phyloP scores from a whole-genome alignment of 345 rosid species.

The Lepidium africanum region DNA sequence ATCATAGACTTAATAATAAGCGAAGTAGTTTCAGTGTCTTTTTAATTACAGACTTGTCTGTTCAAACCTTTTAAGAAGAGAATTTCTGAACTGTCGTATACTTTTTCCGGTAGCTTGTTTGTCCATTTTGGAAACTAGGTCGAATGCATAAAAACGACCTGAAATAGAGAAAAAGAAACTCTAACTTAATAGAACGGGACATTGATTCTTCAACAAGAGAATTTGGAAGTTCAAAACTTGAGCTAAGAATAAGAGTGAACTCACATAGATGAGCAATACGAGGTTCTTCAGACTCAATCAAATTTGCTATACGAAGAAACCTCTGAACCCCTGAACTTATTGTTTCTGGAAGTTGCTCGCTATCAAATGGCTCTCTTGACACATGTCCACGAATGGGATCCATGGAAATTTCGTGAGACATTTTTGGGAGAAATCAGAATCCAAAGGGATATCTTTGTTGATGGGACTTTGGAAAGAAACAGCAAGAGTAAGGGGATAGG shows the following conservation, averaged over 20 bases:
- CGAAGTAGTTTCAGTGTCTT: not conserved
- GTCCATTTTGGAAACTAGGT: constrained; percentile 59
- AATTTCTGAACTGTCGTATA: constrained; percentile 73
- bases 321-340: constrained; percentile 58
- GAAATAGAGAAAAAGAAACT: not conserved
- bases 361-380: constrained; percentile 52
- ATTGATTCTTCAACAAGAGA: not conserved
- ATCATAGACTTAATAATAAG: not conserved
- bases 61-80: constrained; percentile 73
- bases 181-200: not conserved
- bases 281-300: constrained; percentile 55
- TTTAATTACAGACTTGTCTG: too few species aligned
- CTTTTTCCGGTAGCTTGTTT: constrained; percentile 56
- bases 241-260: not conserved
- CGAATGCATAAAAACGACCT: constrained; percentile 87
- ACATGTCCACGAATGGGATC: constrained; percentile 28
- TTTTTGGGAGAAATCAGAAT: not conserved
- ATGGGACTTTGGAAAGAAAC: constrained; percentile 5
- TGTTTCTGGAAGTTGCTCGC: constrained; percentile 73
- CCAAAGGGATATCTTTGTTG: not conserved
- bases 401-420: constrained; percentile 54
- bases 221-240: not conserved
- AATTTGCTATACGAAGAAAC: constrained; percentile 79
- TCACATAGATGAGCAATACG: constrained; percentile 75
- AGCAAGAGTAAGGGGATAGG: not conserved